Conservation (phyloP, 495 filamentous ascomycete species). For the Glonium stellatum region DNA sequence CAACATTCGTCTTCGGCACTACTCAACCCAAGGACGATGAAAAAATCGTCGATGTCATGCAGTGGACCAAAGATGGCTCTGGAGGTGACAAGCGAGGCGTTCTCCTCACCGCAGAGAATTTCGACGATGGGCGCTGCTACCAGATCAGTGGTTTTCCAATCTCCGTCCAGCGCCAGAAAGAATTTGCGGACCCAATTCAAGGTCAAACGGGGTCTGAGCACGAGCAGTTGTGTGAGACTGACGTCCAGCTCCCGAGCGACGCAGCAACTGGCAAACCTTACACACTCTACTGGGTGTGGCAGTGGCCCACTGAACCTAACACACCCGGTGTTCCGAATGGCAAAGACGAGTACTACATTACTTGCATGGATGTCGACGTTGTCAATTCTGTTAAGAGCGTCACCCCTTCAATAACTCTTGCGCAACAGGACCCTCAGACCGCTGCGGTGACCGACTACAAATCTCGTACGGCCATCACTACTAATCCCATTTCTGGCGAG, state of each 20-base stretch:
- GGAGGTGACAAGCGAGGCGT: constrained; percentile 68
- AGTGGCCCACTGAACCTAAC: constrained; percentile 61
- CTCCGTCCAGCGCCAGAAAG: constrained; percentile 45
- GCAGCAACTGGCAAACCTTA: constrained; percentile 48
- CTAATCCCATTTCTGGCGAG: constrained; percentile 20
- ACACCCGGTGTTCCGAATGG: constrained; percentile 45
- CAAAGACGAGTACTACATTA: constrained; percentile 69
- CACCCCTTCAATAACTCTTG: constrained; percentile 15
- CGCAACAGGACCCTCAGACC: constrained; percentile 31
- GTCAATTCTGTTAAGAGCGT: constrained; percentile 29
- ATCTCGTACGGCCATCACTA: constrained; percentile 27
- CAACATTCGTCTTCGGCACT: constrained; percentile 78
- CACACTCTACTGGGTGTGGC: constrained; percentile 89
- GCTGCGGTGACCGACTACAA: constrained; percentile 27
- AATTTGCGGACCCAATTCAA: constrained; percentile 40
- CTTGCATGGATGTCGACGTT: constrained; percentile 72
- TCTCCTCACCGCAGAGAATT: constrained; percentile 66
- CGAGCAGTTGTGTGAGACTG: constrained; percentile 68
- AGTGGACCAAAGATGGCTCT: constrained; percentile 65
- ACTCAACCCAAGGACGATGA: constrained; percentile 53
- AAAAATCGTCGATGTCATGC: constrained; percentile 61
- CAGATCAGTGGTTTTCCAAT: constrained; percentile 54
- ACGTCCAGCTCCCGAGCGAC: constrained; percentile 60
- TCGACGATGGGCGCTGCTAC: constrained; percentile 80
- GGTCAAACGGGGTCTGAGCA: constrained; percentile 30